Percentiles rank a stretch among this genome's conserved stretches.
These are phyloP conservation scores for Leucocoprinus birnbaumii DNA, from an alignment of 768 basidiomycete species.

Conservation along the genomic window DNA sequence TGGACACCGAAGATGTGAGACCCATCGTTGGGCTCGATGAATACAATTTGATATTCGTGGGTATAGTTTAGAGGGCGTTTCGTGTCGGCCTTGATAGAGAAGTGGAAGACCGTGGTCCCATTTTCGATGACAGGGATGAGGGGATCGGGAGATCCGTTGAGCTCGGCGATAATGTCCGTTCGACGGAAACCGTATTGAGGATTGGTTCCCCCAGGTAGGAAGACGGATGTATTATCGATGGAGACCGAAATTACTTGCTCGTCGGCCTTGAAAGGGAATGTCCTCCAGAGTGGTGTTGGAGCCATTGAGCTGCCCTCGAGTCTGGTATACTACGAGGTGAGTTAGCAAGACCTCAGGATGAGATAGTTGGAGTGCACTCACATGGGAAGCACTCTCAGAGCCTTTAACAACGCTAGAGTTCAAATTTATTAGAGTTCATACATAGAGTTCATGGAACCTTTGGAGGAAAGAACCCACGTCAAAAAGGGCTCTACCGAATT, in stretches of 20 bases:
- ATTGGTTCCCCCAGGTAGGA: conserved; percentile 43
- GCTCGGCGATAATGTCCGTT: conserved; percentile 56
- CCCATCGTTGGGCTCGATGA: conserved; percentile 59
- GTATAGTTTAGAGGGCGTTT: conserved; percentile 43
- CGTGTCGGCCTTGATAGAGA: conserved; percentile 36
- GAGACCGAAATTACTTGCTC: conserved; percentile 52
- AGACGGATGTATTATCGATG: conserved; percentile 58
- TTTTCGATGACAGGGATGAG: conserved; percentile 39
- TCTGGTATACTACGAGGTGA: conserved; percentile 35
- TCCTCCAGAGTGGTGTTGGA: conserved; percentile 50
- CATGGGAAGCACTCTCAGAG: conserved; percentile 45
- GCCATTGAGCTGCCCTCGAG: conserved; percentile 33
- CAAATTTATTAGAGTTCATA: neutral
- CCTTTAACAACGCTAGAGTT: conserved; percentile 51
- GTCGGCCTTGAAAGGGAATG: conserved; percentile 21
- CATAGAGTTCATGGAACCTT: neutral
- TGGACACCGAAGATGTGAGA: conserved; percentile 59
- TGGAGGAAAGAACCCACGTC: conserved; percentile 42
- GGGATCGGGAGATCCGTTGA: conserved; percentile 31
- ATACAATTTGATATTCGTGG: conserved; percentile 64
- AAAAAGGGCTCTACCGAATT: conserved; percentile 47
- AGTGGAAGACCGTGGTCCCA: conserved; percentile 44
- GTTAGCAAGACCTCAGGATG: neutral
- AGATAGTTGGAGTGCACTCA: conserved; percentile 20
- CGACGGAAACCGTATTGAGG: conserved; percentile 58